Percentiles rank a stretch among this genome's conserved stretches.
Evolutionary conservation across 495 filamentous ascomycete species (phyloP).

Genomic region (Penicillium roqueforti): DNA sequence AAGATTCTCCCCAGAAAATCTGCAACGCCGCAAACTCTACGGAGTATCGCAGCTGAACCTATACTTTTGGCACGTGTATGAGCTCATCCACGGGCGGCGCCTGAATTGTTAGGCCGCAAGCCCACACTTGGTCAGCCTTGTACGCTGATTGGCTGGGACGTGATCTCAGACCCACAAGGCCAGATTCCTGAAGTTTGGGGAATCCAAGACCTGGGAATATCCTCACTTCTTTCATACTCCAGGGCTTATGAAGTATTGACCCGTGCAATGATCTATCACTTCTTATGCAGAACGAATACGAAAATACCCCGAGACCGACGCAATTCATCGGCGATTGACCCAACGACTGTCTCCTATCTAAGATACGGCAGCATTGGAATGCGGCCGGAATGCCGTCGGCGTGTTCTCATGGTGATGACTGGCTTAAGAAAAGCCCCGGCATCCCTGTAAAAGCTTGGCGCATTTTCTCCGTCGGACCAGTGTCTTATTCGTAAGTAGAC

Average conservation of each 20-base stretch:
- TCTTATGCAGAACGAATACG: not conserved
- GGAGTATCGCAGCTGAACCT: not conserved
- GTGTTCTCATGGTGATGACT: slow-evolving; percentile 26
- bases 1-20: slow-evolving; percentile 2
- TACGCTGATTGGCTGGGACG: not conserved
- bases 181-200: slow-evolving; percentile 10
- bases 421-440: slow-evolving; percentile 12
- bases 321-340: not conserved
- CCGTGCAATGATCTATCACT: not conserved
- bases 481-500: not conserved
- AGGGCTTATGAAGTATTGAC: not conserved
- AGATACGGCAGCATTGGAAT: slow-evolving; percentile 19
- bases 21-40: not conserved
- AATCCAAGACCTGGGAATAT: not conserved
- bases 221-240: not conserved
- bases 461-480: not conserved
- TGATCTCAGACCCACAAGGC: slow-evolving; percentile 4
- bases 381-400: slow-evolving; percentile 24
- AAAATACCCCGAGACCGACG: not conserved
- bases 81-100: slow-evolving; percentile 1
- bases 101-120: not conserved
- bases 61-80: slow-evolving; percentile 13
- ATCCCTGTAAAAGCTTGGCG: slow-evolving; percentile 7
- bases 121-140: not conserved
- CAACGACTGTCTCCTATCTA: not conserved